phyloP scores from a whole-genome alignment of 257 asterid genomes.

The Voacanga thouarsii region DNA sequence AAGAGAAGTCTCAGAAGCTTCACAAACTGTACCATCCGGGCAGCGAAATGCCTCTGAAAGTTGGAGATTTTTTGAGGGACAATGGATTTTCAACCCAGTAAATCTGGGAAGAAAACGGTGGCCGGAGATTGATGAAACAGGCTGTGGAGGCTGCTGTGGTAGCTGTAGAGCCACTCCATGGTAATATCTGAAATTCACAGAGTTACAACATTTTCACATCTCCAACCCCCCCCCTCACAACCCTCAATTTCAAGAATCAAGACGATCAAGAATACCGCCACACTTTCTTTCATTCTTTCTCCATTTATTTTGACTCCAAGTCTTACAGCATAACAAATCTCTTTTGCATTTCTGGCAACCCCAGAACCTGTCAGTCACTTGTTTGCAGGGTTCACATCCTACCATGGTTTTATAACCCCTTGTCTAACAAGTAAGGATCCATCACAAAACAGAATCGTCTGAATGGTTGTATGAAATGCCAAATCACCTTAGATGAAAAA shows the following conservation, averaged over 20 bases:
- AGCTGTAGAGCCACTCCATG: neutral
- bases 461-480: no score
- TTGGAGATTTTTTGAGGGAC: neutral
- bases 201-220: neutral
- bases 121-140: neutral
- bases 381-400: no score
- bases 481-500: no score
- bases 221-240: neutral
- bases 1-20: conserved; percentile 9
- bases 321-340: no score
- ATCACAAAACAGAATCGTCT: no score
- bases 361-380: no score
- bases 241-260: neutral
- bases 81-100: neutral
- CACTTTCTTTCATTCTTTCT: neutral
- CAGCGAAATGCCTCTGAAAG: conserved; percentile 3
- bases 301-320: no score
- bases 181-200: neutral
- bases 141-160: neutral
- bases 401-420: no score
- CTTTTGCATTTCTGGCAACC: no score
- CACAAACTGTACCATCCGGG: conserved; percentile 7
- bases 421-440: no score
- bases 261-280: neutral
- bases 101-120: neutral